Conservation (phyloP, 371 early-diverging fungal species). For the Nematocida parisii region DNA sequence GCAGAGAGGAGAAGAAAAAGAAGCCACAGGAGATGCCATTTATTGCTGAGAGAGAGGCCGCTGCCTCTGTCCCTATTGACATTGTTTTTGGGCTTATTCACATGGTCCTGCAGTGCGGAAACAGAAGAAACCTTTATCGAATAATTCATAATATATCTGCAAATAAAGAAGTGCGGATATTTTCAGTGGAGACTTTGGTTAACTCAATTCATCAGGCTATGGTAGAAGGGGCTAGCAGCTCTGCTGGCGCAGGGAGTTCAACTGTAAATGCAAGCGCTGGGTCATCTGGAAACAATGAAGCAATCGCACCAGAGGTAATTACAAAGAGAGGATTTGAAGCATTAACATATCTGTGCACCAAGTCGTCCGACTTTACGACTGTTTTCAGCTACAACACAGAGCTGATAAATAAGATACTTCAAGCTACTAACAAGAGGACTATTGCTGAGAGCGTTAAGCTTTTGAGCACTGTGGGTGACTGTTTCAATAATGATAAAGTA, state of each 20-base stretch:
- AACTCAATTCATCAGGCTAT: background rate
- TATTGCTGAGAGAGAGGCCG: conserved; percentile 26
- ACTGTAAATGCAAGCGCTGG: background rate
- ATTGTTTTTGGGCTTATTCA: conserved; percentile 21
- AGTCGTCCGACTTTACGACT: conserved; percentile 26
- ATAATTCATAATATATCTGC: conserved; percentile 33
- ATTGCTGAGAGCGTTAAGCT: conserved; percentile 24
- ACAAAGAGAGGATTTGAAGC: conserved; percentile 26
- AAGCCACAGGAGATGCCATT: conserved; percentile 5
- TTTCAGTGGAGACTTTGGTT: conserved; percentile 9
- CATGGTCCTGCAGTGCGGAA: conserved; percentile 43
- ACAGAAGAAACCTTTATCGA: conserved; percentile 40
- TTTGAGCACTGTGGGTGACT: conserved; percentile 24
- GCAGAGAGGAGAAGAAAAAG: conserved; percentile 35
- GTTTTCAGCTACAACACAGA: conserved; percentile 17
- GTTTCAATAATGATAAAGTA: conserved; percentile 14
- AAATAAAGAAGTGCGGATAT: conserved; percentile 15
- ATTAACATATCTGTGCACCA: conserved; percentile 38
- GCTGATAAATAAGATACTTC: conserved; percentile 23
- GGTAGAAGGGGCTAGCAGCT: background rate
- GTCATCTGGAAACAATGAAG: background rate
- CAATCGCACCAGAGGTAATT: background rate
- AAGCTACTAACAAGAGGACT: conserved; percentile 3
- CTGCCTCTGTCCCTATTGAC: background rate
- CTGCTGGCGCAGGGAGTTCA: background rate